Evolutionary conservation across 2,329 filamentous ascomycete species (phyloP).

Genomic region (Verticillium nonalfalfae): DNA sequence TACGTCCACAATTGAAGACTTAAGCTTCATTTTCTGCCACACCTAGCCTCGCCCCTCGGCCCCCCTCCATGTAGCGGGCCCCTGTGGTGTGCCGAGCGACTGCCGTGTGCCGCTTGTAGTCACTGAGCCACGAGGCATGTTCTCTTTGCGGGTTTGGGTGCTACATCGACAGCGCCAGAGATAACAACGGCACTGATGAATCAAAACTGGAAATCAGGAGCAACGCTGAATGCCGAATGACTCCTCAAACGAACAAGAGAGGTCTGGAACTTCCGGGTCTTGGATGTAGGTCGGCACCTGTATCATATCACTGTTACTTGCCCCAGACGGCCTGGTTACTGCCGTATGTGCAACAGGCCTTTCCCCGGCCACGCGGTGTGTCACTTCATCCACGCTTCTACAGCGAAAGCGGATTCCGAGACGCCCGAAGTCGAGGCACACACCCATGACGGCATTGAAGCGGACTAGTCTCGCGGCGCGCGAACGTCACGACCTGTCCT

Average conservation of each 20-base stretch:
- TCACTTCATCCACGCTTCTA: constrained; percentile 19
- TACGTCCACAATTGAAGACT: constrained; percentile 2
- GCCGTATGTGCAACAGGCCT: constrained; percentile 10
- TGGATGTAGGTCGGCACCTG: background rate
- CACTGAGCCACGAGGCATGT: background rate
- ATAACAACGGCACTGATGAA: background rate
- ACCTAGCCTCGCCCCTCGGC: background rate
- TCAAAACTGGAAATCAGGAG: background rate
- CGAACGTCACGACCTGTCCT: constrained; percentile 16
- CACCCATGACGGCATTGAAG: no score
- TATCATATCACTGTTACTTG: background rate
- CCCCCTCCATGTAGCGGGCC: background rate
- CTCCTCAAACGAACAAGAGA: no score
- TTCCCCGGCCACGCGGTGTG: constrained; percentile 22
- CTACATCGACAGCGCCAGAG: background rate
- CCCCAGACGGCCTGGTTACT: background rate
- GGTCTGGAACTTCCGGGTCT: no score
- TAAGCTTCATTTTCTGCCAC: constrained; percentile 1
- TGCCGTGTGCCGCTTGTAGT: background rate
- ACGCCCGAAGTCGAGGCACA: constrained; percentile 10
- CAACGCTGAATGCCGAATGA: no score
- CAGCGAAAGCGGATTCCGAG: constrained; percentile 15
- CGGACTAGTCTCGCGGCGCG: constrained; percentile 8
- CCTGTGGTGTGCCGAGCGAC: background rate
- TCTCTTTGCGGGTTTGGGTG: background rate